phyloP scores from a whole-genome alignment of 768 basidiomycete genomes.

The Tricholoma matsutake region DNA sequence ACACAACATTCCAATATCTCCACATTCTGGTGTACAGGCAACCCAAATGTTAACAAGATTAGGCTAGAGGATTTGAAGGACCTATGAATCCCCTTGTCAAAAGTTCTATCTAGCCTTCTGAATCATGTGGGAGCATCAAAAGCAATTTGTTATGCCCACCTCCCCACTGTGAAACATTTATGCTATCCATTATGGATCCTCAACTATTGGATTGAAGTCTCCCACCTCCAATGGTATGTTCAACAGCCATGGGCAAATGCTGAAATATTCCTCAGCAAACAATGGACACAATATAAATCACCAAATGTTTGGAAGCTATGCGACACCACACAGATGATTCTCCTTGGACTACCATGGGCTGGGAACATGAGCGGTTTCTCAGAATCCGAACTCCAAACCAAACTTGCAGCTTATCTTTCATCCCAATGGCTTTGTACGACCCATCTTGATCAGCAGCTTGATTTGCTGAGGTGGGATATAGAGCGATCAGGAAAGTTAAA shows the following conservation, averaged over 20 bases:
- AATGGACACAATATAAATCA: neutral
- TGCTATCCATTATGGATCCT: neutral
- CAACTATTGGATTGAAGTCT: neutral
- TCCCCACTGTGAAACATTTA: neutral
- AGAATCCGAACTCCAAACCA: neutral
- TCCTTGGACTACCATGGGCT: neutral
- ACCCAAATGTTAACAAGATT: too few relatives aligned
- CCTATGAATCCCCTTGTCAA: too few relatives aligned
- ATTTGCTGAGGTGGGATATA: neutral
- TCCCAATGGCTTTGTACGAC: neutral
- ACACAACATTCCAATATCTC: too few relatives aligned
- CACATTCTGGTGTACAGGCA: too few relatives aligned
- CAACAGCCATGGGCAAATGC: neutral
- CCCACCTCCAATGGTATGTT: neutral
- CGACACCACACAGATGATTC: too few relatives aligned
- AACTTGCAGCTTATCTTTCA: neutral
- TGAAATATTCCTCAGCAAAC: neutral
- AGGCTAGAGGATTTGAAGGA: too few relatives aligned
- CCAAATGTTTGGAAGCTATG: neutral
- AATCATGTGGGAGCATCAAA: too few relatives aligned
- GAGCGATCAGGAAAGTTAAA: neutral
- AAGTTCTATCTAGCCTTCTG: too few relatives aligned
- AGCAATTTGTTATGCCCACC: too few relatives aligned
- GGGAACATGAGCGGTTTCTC: neutral
- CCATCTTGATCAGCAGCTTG: slow-evolving; percentile 3